Conservation (phyloP, 106 monocot genomes). For the Xerophyta viscosa region DNA sequence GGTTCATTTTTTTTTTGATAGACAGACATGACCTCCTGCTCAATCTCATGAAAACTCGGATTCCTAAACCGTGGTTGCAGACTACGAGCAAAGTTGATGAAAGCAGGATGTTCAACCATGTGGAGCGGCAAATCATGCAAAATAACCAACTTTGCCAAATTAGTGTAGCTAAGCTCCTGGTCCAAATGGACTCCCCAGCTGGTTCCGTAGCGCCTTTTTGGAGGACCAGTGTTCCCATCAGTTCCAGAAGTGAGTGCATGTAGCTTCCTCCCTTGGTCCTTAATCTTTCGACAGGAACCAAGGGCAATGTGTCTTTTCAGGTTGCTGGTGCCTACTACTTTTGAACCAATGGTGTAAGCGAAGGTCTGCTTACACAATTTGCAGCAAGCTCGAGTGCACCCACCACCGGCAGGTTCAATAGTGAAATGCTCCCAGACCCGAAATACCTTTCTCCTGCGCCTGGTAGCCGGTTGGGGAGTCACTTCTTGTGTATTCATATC, state of each 20-base stretch:
- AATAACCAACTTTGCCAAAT: constrained; percentile 93
- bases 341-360: constrained; percentile 78
- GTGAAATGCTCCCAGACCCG: constrained; percentile 91
- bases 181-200: constrained; percentile 50
- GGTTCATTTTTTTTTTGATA: constrained; percentile 69
- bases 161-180: constrained; percentile 41
- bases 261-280: constrained; percentile 38
- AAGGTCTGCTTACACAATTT: constrained; percentile 92
- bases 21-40: constrained; percentile 47
- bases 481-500: too few species aligned
- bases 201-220: constrained; percentile 59
- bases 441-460: constrained; percentile 71
- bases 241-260: constrained; percentile 42
- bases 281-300: constrained; percentile 75
- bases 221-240: constrained; percentile 42
- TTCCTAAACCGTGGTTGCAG: constrained; percentile 80
- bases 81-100: constrained; percentile 55
- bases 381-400: constrained; percentile 71
- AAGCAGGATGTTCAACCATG: constrained; percentile 71
- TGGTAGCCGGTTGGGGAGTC: constrained; percentile 16
- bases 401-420: constrained; percentile 54
- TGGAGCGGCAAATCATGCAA: constrained; percentile 84
- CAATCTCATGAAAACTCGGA: constrained; percentile 36
- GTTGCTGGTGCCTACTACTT: constrained; percentile 88
- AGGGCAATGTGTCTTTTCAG: constrained; percentile 84